phyloP scores from a whole-genome alignment of 495 filamentous ascomycete species.

The Cudoniella acicularis region DNA sequence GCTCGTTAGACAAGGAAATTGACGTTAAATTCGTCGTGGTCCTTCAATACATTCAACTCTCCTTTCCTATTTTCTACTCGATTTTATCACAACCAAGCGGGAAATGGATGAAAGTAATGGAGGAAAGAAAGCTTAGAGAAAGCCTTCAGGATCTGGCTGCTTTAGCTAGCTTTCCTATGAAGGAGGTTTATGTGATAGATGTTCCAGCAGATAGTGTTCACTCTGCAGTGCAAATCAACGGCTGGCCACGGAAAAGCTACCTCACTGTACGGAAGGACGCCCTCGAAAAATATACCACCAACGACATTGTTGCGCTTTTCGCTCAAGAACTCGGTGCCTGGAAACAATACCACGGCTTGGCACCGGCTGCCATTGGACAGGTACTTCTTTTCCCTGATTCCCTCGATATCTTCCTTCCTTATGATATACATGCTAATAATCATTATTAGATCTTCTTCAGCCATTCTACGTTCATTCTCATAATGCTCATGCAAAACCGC shows the following conservation, averaged over 20 bases:
- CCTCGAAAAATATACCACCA: background rate
- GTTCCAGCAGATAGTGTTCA: background rate
- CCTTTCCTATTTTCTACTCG: background rate
- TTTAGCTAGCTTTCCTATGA: background rate
- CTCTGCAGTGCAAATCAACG: background rate
- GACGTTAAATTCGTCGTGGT: background rate
- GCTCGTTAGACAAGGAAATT: background rate
- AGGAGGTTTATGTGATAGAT: background rate
- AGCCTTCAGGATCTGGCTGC: background rate
- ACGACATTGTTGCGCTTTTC: background rate
- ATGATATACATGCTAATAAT: too few relatives aligned
- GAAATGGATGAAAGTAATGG: background rate
- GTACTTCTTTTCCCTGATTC: background rate
- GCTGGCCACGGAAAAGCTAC: background rate
- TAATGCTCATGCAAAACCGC: too few relatives aligned
- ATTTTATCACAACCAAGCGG: background rate
- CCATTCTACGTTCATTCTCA: too few relatives aligned
- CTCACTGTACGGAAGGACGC: background rate
- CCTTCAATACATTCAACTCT: background rate
- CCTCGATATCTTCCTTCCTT: too few relatives aligned
- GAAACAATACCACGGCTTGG: background rate
- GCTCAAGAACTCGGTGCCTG: background rate
- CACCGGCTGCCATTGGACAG: background rate
- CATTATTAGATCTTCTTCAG: background rate
- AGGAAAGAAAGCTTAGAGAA: background rate